A percentile compares a stretch with the other conserved stretches of the same genome.
phyloP scores from a whole-genome alignment of 176 grass and related monocot genomes.

The Cenchrus purpureus region DNA sequence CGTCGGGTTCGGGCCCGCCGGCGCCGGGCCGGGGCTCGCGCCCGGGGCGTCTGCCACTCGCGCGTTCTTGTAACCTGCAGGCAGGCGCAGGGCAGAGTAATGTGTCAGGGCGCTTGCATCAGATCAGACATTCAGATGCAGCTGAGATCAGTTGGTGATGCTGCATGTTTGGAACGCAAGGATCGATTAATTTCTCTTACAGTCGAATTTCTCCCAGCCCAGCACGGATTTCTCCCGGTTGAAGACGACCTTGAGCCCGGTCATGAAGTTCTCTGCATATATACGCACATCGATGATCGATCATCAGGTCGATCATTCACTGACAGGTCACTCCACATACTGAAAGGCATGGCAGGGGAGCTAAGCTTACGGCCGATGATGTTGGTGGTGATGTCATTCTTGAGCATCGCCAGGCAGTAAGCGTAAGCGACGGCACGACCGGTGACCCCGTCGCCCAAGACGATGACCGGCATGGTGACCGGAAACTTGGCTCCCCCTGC shows the following conservation, averaged over 20 bases:
- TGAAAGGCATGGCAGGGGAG: background rate
- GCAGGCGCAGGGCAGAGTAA: too few species aligned
- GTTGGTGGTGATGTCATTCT: conserved; percentile 44
- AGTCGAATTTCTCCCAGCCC: conserved; percentile 67
- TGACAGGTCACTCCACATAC: background rate
- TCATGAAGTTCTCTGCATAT: conserved; percentile 75
- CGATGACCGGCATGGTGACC: background rate
- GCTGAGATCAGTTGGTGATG: background rate
- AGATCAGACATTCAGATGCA: background rate
- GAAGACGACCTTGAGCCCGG: conserved; percentile 65
- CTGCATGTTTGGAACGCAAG: background rate
- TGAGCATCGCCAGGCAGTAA: conserved; percentile 55
- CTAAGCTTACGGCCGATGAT: conserved; percentile 73
- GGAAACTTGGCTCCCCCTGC: conserved; percentile 49
- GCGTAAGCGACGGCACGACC: conserved; percentile 21
- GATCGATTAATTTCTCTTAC: conserved; percentile 41
- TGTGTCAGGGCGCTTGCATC: background rate
- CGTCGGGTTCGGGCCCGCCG: background rate
- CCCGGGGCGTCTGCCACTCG: background rate
- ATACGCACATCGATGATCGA: background rate
- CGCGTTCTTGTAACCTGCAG: conserved; percentile 50
- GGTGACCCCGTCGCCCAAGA: rapidly evolving
- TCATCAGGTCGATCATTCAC: background rate
- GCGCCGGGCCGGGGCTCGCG: conserved; percentile 25
- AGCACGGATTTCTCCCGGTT: conserved; percentile 58